Evolutionary conservation across 1,284 basidiomycete genomes (phyloP), one percentile per base, ranked within the genome.

Genomic region (Cryptococcus sp.): DNA sequence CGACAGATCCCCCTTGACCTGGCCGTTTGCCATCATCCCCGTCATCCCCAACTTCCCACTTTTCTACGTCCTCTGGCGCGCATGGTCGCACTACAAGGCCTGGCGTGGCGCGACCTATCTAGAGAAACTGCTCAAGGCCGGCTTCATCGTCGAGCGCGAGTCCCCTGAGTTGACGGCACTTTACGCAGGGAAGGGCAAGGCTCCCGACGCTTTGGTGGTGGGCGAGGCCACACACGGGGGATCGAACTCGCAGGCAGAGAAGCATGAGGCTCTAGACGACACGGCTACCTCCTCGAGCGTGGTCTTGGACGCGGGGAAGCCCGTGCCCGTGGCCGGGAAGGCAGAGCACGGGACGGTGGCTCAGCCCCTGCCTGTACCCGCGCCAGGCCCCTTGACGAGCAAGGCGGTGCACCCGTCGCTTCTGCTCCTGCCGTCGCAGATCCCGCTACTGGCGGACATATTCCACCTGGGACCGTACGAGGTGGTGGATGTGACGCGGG

Each of bases 61-160:
- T 46, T 79, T 80, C 71, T 80, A 80, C 72, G 75, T 79, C 44
- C 70, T 79, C 9, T 80, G 79, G 78, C 67, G 79, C 55, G 78
- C 78, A 18, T 80, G 77, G 76, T 75, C 71, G 13, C 79, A 80
- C 56, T 78, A 73, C 67, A 75, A 71, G 61, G 75, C 76, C 0
- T 79, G 72, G 70, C 63, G 75, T 57, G 79, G 78, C 33, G 73
- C 71, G 8, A 59, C 56, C 11, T 78, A 75, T 62, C 66, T 76
- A 48, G 67, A 72, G 49, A 46, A 52, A 18, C 57, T 77, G 16
- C 53, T 76, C 20, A 69, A 75, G 55, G 48, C 61, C n/a, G 72
- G 71, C 36, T 61, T 75, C 62, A 71, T 76, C 42, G 63, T 64
- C 12, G 72, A 74, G 59, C 64, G 62, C 55, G 59, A 68, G 5